Conservation (phyloP, 2,329 filamentous ascomycete species). For the Clonostachys chloroleuca region DNA sequence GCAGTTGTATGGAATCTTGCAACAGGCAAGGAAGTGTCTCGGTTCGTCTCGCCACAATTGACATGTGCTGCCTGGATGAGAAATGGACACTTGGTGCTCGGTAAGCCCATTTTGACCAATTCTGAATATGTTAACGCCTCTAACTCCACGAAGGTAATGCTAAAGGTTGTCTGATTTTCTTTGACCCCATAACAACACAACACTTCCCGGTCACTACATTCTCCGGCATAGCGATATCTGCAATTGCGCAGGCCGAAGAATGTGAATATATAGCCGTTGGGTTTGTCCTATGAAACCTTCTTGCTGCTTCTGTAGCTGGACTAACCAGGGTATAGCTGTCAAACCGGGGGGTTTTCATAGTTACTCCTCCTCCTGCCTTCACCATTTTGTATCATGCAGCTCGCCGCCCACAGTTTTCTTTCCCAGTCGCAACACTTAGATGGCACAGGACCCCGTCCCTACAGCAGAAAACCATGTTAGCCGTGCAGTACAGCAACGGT, state of each 20-base stretch:
- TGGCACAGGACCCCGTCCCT: constrained; percentile 97
- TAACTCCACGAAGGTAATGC: constrained; percentile 64
- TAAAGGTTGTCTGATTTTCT: constrained; percentile 89
- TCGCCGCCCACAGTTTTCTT: constrained; percentile 80
- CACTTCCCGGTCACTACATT: constrained; percentile 89
- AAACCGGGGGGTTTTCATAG: constrained; percentile 90
- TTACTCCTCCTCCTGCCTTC: constrained; percentile 84
- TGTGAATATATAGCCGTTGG: constrained; percentile 95
- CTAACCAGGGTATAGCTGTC: constrained; percentile 57
- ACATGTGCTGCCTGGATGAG: constrained; percentile 90
- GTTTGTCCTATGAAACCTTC: constrained; percentile 38
- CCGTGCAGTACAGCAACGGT: constrained; percentile 85
- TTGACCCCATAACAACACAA: constrained; percentile 92
- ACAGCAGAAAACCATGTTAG: constrained; percentile 97
- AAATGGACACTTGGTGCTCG: constrained; percentile 95
- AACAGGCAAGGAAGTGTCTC: constrained; percentile 82
- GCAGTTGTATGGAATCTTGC: constrained; percentile 96
- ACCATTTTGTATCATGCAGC: constrained; percentile 78
- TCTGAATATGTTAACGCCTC: neutral
- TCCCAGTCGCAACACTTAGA: constrained; percentile 78
- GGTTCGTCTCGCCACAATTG: constrained; percentile 91
- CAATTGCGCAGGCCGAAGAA: constrained; percentile 82
- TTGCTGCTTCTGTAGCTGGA: neutral
- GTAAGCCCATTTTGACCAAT: constrained; percentile 47
- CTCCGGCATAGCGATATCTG: constrained; percentile 88